Base-by-base conservation (phyloP, 2,329 filamentous ascomycete genomes). In the Sporothrix dimorphospora region DNA sequence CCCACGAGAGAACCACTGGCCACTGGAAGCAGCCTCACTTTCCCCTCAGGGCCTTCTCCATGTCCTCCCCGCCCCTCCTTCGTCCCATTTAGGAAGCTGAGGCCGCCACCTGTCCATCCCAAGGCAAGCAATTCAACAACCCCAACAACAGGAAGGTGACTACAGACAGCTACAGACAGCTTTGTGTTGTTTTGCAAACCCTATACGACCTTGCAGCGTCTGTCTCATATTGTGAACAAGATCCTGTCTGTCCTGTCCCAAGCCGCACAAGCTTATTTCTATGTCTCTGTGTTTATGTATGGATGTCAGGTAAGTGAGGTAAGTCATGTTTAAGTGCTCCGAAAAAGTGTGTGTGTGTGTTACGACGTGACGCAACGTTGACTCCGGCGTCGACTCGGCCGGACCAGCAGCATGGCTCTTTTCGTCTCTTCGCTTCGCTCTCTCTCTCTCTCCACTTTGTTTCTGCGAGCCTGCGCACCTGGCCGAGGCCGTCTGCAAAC, bases 341-440 rank as follows among this genome's bases (percentile, higher is more conserved):
- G 16, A 12, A 61, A 27, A 27, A 24, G n/a, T 34, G 30, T 34
- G 34, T 47, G 61, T 21, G 47, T 24, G 47, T 30, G 49, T n/a
- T 30, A 40, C 47, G 27, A n/a, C 42, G 55, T 38, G 59, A 70
- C 30, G 68, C 55, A 70, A 70, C 69, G 69, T 63, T 70, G 69
- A 49, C 59, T 49, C 69, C 55, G 55, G 42, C 42, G 30, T 51
- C 40, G 69, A 61, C 69, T 70, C 69, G 69, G 69, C 55, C 69
- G 55, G 53, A 51, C 69, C 69, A 70, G 57, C 57, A 61, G 57
- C 19, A 24, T 42, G 34, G 34, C 3, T 21, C 3, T 42, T 12
- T 53, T 45, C 38, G 27, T 47, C 19, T 27, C 24, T 8, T 19
- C 51, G 34, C 40, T 24, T 53, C n/a, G n/a, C 45, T 42, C 19